Base-by-base conservation (phyloP, 495 filamentous ascomycete species). In the Arthonia radiata region DNA sequence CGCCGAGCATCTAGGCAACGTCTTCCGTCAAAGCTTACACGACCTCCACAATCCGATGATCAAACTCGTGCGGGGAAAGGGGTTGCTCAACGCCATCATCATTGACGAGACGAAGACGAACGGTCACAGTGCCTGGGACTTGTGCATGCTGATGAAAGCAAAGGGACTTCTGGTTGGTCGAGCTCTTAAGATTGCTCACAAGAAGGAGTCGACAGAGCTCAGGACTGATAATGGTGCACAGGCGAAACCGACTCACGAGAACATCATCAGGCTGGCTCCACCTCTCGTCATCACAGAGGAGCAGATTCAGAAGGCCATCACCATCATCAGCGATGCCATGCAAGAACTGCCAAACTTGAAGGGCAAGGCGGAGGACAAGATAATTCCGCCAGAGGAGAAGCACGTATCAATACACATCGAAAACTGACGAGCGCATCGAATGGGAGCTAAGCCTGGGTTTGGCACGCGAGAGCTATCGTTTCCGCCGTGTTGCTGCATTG, bases 171-270 rank as follows among this genome's bases (percentile, higher is more conserved):
- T 97, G 63, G 80, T 90, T 61, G 46, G 59, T 47, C 45, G 46
- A 43, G 45, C 49, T 30, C 40, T 52, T 15, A 57, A 52, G 35
- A 54, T 53, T 35, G 47, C 48, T 14, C 49, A 48, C 30, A 31
- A 46, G 3, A 35, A 41, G 32, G 14, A 12, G 5, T 12, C 5
- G 23, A 17, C 25, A 11, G 35, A 27, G 19, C 26, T 29, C 15
- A 33, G 29, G 32, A 41, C 52, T 55, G 19, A 22, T 22, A 22
- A 6, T 22, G 19, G 19, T 22, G 17, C 11, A 39, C 46, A 91
- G 78, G 86, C 86, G 31, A 99, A 99, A 63, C 89, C 89, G 6
- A 99, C 89, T 18, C 86, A 97, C 49, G 67, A 90, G 39, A 93
- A 94, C 46, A 94, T 94, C 51, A 94, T 65, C 29, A 60, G 61